Base-by-base conservation (phyloP, 371 early-diverging fungal species). In the Mucor ambiguus region DNA sequence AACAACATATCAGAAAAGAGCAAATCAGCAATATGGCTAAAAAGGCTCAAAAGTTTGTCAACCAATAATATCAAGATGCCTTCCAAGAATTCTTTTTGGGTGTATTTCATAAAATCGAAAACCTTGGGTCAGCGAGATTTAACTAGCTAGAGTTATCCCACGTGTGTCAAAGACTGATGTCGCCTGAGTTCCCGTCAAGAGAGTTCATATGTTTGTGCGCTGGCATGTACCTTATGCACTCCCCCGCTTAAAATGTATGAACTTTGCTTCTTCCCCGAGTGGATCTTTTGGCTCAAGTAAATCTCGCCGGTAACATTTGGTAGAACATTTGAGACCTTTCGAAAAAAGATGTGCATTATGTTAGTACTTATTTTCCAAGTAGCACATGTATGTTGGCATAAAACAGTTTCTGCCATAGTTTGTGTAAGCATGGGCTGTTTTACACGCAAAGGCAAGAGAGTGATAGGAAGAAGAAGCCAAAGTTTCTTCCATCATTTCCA, bases 401-500 rank as follows among this genome's bases (percentile, higher is more conserved):
- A 8, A 22, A 8, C 4, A 0, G 1, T 46, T 46, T 20, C 46
- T 46, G 46, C 46, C 46, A 46, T 46, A 22, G 46, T 46, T 46
- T 46, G 46, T 46, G 46, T 46, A 20, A 46, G 11, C 22, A 46
- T 22, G 22, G 22, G 10, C 10, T 46, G 46, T 20, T 22, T 11
- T 46, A 22, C 46, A 16, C 6, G 5, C 41, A 16, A 18, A 18
- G 18, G 18, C 5, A 18, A 14, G 0, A 41, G 4, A 18, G 41
- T 16, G 18, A 35, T 35, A 3, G 11, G 3, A 7, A 46, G 22
- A 22, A 46, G 46, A 68, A 58, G 9, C 20, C 33, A 29, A 68
- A 52, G 58, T 68, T 20, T 14, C 20, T 68, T 68, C 68, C 52
- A 63, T 48, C 37, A 49, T 63, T 63, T 68, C 59, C 44, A 48